Evolutionary conservation across 2,329 filamentous ascomycete species (phyloP).

Genomic region (Verticillium isaacii): DNA sequence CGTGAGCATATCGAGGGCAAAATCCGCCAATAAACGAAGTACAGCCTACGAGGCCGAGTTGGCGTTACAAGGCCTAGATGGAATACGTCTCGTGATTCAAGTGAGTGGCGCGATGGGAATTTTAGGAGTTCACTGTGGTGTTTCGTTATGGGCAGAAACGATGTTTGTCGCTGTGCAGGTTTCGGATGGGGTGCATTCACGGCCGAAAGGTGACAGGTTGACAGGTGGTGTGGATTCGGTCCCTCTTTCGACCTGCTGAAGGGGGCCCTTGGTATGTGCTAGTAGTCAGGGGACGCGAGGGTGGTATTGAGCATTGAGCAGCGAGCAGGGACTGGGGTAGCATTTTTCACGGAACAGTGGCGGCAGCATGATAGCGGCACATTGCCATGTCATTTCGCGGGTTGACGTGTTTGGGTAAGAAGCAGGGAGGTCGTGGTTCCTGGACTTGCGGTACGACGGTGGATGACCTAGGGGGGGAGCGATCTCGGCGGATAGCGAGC

Average conservation of each 20-base stretch:
- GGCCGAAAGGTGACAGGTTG: neutral
- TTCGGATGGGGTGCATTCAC: neutral
- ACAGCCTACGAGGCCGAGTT: neutral
- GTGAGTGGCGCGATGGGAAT: neutral
- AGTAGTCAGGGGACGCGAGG: neutral
- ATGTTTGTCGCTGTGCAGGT: neutral
- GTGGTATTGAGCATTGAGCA: neutral
- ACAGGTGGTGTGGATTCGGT: neutral
- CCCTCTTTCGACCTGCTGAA: neutral
- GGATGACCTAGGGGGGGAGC: neutral
- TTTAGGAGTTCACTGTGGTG: neutral
- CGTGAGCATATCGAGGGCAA: neutral
- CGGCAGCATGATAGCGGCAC: neutral
- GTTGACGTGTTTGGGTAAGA: neutral
- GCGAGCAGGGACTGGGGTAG: neutral
- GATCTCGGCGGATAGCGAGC: neutral
- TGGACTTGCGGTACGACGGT: neutral
- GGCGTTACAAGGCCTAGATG: neutral
- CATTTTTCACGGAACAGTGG: neutral
- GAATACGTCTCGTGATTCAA: neutral
- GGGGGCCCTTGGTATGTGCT: no score
- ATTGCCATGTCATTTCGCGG: neutral
- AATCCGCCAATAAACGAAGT: neutral
- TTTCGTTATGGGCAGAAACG: neutral
- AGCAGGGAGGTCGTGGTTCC: neutral